Base-by-base conservation (phyloP, 768 basidiomycete genomes). In the Suillus subalutaceus region DNA sequence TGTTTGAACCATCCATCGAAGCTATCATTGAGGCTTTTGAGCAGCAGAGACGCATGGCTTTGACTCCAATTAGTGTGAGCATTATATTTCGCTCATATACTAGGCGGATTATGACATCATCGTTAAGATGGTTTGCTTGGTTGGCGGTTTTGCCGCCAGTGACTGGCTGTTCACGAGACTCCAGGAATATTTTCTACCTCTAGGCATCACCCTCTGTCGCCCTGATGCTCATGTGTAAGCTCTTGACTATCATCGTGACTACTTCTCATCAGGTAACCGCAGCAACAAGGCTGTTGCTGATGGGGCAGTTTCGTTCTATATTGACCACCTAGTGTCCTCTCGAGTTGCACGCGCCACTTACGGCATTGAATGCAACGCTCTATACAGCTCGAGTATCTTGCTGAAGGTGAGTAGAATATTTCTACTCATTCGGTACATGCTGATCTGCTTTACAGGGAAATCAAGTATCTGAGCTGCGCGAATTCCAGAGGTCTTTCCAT, bases 161-260 rank as follows among this genome's bases (percentile, higher is more conserved):
- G 80, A 82, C 37, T 85, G 79, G 74, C 70, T 86, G 16, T 85
- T 80, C 63, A 66, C 68, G 10, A 75, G 78, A 41, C 79, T 88
- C 26, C 79, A 80, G n/a, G 69, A 73, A 20, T 71, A 75, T 1
- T 71, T 84, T 0, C 70, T 68, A n/a, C 75, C 77, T 20, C 73
- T 77, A 1, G 79, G 79, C 0, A 69, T 85, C 8, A 74, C 77
- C 16, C 71, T 88, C 5, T 78, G 79, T 58, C 79, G 85, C 15
- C 86, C 86, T 2, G 80, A 84, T 62, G 79, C 78, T 44, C 81
- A 84, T 64, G 77, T 81, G 87, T 86, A 71, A n/a, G 83, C 74
- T 7, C 40, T 67, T 4, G 59, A 6, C 0, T 26, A 30, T 0
- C 20, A 43, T 10, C 5, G 9, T 40, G 40, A 20, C 16, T 20